phyloP scores from a whole-genome alignment of 106 monocot species.

The Posidonia australis region DNA sequence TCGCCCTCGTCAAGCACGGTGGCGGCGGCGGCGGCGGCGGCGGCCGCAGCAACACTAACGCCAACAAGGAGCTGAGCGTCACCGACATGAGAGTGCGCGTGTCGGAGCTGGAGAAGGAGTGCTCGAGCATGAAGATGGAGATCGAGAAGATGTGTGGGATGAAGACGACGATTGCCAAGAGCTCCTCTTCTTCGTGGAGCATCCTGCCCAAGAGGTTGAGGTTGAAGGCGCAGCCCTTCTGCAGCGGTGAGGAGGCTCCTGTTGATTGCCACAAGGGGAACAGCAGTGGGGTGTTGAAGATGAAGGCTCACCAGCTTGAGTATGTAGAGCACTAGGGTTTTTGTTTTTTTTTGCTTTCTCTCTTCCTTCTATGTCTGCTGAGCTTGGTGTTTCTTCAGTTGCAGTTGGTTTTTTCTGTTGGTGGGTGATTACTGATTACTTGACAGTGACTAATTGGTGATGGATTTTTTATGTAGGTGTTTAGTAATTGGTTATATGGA shows the following conservation, averaged over 20 bases:
- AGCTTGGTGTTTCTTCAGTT: too few relatives aligned
- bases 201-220: constrained; percentile 3
- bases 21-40: constrained; percentile 39
- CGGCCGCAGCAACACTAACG: constrained; percentile 21
- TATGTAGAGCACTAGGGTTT: not conserved
- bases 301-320: not conserved
- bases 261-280: not conserved
- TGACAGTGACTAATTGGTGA: too few relatives aligned
- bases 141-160: constrained; percentile 38
- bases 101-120: constrained; percentile 57
- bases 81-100: constrained; percentile 39
- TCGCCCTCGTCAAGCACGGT: constrained; percentile 21
- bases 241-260: constrained; percentile 2
- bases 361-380: too few relatives aligned
- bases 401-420: too few relatives aligned
- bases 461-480: too few relatives aligned
- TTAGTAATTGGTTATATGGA: too few relatives aligned
- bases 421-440: too few relatives aligned
- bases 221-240: not conserved
- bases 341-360: too few relatives aligned
- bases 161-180: not conserved
- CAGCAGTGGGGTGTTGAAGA: not conserved
- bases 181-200: constrained; percentile 11
- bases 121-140: constrained; percentile 37
- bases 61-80: constrained; percentile 29